Base-by-base conservation (phyloP, 805 yeast species). In the Saturnispora sekii region DNA sequence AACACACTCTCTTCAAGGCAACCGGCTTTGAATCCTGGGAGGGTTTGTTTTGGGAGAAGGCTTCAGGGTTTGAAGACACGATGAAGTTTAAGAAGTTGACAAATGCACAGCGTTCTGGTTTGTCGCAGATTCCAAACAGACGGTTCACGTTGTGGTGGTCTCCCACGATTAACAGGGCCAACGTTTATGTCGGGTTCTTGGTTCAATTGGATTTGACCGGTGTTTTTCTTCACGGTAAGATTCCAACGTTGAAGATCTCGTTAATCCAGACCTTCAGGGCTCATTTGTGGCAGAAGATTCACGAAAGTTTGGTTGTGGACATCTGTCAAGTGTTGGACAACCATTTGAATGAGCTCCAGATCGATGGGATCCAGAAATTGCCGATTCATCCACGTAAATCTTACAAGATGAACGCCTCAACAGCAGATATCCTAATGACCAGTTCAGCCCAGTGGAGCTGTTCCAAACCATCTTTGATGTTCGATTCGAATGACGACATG, bases 121-220 rank as follows among this genome's bases (percentile, higher is more conserved):
- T 93, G 52, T 85, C 94, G 58, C 99, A 93, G 66, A 90, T 93
- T 57, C 99, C 99, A 3, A 93, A 93, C 60, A 81, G 99, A 61
- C 75, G 99, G 38, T 93, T 93, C 60, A 93, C 98, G 0, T 67
- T 93, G 29, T 93, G 99, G 99, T 93, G 99, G 99, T 88, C 97
- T 0, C 99, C 99, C 5, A 93, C 99, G 0, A 93, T 93, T 55
- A 93, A 93, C 58, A 76, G 99, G 51, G 98, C 98, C 5, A 93
- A 93, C 58, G 97, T 93, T 21, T 93, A 93, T 59, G 97, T 93
- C 46, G 99, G 99, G 26, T 93, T 93, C 67, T 70, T 89, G 57
- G 98, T 93, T 28, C 99, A 93, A 61, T 70, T 93, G 38, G 99
- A 93, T 64, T 68, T 93, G 58, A 93, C 99, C 0, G 99, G 98